A percentile compares a stretch with the other conserved stretches of the same genome.
phyloP scores from a whole-genome alignment of 129 eudicot species.

The Saussurea involucrata region DNA sequence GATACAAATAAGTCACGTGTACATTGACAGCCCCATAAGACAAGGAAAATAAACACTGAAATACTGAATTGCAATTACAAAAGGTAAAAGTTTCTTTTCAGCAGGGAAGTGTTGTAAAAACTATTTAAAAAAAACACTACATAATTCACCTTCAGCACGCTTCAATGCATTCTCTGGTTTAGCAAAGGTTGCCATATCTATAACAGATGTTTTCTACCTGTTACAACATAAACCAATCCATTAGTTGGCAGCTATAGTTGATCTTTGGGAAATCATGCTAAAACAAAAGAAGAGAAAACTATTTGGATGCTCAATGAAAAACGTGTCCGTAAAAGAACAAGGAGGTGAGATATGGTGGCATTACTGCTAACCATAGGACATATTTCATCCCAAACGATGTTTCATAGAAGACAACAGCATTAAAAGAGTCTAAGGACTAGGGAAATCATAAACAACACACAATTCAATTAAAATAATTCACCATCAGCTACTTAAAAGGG shows the following conservation, averaged over 20 bases:
- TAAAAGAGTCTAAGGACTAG: not conserved
- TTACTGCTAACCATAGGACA: not conserved
- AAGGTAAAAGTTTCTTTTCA: not conserved
- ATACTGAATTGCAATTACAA: not conserved
- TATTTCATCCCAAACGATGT: not conserved
- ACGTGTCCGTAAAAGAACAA: not conserved
- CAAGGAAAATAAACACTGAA: not conserved
- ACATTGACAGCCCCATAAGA: not conserved
- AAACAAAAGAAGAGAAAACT: not conserved
- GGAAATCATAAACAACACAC: not conserved
- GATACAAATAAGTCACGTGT: not conserved
- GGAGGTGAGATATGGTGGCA: not conserved
- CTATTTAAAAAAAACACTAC: not conserved
- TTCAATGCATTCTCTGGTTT: slow-evolving; percentile 20
- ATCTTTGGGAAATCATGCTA: not conserved
- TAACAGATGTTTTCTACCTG: not conserved
- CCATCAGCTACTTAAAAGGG: not conserved
- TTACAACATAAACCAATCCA: not conserved
- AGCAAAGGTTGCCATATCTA: slow-evolving; percentile 14
- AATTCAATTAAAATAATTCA: not conserved
- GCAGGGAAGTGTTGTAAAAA: not conserved
- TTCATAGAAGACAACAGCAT: not conserved
- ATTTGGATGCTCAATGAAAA: not conserved
- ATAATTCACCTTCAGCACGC: slow-evolving; percentile 19
- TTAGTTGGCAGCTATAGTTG: not conserved